Percentiles rank a stretch among this genome's conserved stretches.
These are phyloP conservation scores for Pythium aphanidermatum DNA, from an alignment of 352 stramenopile genomes.

Conservation along the genomic window DNA sequence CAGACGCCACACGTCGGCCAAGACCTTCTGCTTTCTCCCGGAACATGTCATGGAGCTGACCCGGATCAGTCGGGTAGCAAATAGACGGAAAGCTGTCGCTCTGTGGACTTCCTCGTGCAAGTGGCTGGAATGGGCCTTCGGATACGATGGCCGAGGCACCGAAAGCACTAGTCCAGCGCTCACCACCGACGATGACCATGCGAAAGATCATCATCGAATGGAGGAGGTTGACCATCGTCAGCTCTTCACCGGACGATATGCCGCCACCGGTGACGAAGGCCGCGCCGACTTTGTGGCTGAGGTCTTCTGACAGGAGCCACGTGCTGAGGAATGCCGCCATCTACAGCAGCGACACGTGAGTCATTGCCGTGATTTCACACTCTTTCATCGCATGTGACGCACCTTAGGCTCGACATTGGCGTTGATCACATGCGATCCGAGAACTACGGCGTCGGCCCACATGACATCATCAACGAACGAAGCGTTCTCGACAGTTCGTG, in stretches of 20 bases:
- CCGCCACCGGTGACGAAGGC: slow-evolving; percentile 83
- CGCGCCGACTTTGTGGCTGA: slow-evolving; percentile 80
- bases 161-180: slow-evolving; percentile 83
- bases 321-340: slow-evolving; percentile 63
- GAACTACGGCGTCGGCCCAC: slow-evolving; percentile 79
- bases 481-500: slow-evolving; percentile 46
- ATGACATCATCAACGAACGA: slow-evolving; percentile 77
- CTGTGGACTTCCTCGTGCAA: slow-evolving; percentile 3
- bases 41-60: slow-evolving; percentile 68
- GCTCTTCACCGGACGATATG: slow-evolving; percentile 76
- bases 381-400: not conserved
- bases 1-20: slow-evolving; percentile 52
- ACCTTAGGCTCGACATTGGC: slow-evolving; percentile 85
- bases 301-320: slow-evolving; percentile 62
- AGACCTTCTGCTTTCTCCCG: slow-evolving; percentile 76
- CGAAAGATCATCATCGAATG: slow-evolving; percentile 87
- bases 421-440: slow-evolving; percentile 83
- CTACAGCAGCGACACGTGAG: slow-evolving; percentile 15
- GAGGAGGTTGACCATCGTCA: slow-evolving; percentile 82
- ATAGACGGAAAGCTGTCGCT: slow-evolving; percentile 34
- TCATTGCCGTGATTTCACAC: not conserved
- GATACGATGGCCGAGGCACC: slow-evolving; percentile 74
- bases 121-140: slow-evolving; percentile 59
- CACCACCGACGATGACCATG: slow-evolving; percentile 79
- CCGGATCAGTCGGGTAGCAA: slow-evolving; percentile 51